phyloP scores from a whole-genome alignment of 1,284 basidiomycete genomes.

The Rhodotorula sp. region DNA sequence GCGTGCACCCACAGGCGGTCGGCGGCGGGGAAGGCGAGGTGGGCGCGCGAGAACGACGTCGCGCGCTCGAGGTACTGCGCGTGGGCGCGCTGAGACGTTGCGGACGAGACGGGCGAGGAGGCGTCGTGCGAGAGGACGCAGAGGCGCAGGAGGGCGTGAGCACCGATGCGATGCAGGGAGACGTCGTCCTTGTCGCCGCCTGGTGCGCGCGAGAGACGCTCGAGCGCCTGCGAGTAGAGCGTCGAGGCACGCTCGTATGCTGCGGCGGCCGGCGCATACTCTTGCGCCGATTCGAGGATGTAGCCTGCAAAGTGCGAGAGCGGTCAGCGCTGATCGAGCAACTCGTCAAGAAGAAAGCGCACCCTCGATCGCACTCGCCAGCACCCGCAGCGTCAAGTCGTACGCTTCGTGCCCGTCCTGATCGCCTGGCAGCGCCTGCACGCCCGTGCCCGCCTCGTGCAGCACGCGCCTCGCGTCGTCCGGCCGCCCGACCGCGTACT shows the following conservation, averaged over 20 bases:
- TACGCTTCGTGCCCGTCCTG: conserved; percentile 5
- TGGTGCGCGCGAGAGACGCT: not conserved
- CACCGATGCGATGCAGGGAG: conserved; percentile 29
- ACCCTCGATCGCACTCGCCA: conserved; percentile 23
- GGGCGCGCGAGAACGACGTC: not conserved
- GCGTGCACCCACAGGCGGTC: conserved; percentile 19
- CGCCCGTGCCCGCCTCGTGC: not conserved
- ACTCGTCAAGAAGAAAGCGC: not conserved
- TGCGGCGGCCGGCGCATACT: not conserved
- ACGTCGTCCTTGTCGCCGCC: conserved; percentile 17
- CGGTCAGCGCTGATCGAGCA: not conserved
- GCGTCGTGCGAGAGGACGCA: not conserved
- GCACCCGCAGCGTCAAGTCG: conserved; percentile 31
- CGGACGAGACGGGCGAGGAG: conserved; percentile 9
- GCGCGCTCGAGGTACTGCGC: conserved; percentile 1
- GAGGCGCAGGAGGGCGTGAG: conserved; percentile 8
- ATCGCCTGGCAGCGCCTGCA: conserved; percentile 3
- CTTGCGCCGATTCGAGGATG: conserved; percentile 6
- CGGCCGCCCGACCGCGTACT: conserved; percentile 18
- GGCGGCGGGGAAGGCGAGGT: conserved; percentile 5
- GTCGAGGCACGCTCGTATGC: conserved; percentile 12
- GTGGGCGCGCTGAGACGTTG: not conserved
- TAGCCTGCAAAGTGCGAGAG: conserved; percentile 9
- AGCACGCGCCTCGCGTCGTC: not conserved
- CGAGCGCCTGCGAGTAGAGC: conserved; percentile 22